phyloP scores from a whole-genome alignment of 164 flowering plant species.

The Aristolochia contorta region DNA sequence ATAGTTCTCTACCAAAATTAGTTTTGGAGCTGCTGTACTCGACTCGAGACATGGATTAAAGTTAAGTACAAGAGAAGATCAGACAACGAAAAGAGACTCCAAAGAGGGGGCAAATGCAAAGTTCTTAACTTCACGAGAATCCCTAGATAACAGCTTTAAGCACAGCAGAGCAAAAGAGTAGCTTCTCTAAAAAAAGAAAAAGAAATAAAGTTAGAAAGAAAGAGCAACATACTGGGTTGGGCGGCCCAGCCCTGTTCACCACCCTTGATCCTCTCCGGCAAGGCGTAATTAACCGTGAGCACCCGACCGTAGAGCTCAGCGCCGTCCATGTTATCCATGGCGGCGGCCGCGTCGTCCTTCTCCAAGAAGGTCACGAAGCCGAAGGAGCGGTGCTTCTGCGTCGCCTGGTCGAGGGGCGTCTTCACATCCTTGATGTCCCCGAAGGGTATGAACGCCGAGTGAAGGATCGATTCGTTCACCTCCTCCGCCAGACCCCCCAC shows the following conservation, averaged over 20 bases:
- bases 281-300: slow-evolving; percentile 88
- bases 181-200: too few species aligned
- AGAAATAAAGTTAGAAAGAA: background rate
- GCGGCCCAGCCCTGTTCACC: slow-evolving; percentile 99
- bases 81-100: too few species aligned
- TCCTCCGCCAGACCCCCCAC: slow-evolving; percentile 93
- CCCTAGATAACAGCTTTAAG: too few species aligned
- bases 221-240: slow-evolving; percentile 64
- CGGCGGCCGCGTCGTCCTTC: slow-evolving; percentile 79
- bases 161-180: too few species aligned
- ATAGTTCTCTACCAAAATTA: too few species aligned
- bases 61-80: too few species aligned
- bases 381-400: slow-evolving; percentile 92
- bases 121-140: too few species aligned
- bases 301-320: slow-evolving; percentile 94
- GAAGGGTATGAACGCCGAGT: slow-evolving; percentile 86
- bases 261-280: slow-evolving; percentile 95
- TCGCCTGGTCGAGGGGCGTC: slow-evolving; percentile 90
- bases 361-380: slow-evolving; percentile 95
- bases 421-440: slow-evolving; percentile 98
- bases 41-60: too few species aligned
- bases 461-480: slow-evolving; percentile 81
- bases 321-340: slow-evolving; percentile 96
- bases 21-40: too few species aligned
- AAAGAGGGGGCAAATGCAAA: too few species aligned